Evolutionary conservation across 1,139 yeast genomes (phyloP), one percentile per base, ranked within the genome.

Genomic region (Suhomyces yuchorum): DNA sequence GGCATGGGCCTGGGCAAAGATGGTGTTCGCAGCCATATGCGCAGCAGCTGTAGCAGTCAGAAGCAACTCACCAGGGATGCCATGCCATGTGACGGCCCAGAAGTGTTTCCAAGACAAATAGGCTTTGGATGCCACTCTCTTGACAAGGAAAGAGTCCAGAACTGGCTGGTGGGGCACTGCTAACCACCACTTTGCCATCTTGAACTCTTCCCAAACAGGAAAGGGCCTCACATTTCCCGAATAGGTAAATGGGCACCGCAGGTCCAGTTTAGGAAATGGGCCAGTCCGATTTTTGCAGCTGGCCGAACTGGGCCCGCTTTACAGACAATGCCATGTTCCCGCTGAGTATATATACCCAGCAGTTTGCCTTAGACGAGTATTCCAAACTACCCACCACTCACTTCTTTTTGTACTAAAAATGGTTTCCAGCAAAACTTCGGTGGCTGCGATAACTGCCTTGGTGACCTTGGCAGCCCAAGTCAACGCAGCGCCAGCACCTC

Each of bases 401-500:
- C 26, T 23, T 37, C 18, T 37, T 22, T 17, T 20, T 32, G 82
- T 30, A 9, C 33, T 23, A 8, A 26, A 24, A 26, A 40, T 40
- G 43, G 78, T 40, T 38, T 42, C 38, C 30, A 40, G 37, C 36
- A 32, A 32, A 34, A 37, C 39, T 37, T 37, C 46, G 37, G 41
- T 43, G 35, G 46, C 46, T 34, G 39, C 39, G 32, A 14, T 43
- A 12, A 18, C 46, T 33, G 28, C 46, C 39, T 36, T 42, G 34
- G 26, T 40, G 22, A 23, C 46, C 5, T 43, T 52, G 32, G 46
- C 40, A 12, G 46, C 49, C 43, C 47, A 43, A 14, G 51, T 44
- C 20, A 26, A 47, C 24, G 56, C 54, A 17, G 57, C 57, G 4
- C 72, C 73, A 2, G 61, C 61, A 8, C 50, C 66, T 19, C 44